These are phyloP conservation scores for Colletotrichum incanum DNA, from an alignment of 2,329 filamentous ascomycete genomes.

Conservation along the genomic window DNA sequence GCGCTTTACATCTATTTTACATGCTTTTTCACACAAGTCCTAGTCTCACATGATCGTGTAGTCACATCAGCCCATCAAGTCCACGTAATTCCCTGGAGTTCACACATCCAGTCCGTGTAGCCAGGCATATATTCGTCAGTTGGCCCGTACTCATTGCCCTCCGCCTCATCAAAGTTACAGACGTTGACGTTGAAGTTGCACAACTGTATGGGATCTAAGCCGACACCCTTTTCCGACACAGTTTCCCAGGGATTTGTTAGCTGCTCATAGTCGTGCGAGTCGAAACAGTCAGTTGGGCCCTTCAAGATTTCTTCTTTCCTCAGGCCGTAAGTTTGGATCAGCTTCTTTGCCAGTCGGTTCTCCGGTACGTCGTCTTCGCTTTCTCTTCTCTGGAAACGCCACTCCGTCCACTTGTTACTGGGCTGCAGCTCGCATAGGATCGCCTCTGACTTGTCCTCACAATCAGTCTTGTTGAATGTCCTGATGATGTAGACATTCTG, in stretches of 20 bases:
- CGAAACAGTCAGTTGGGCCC: slow-evolving; percentile 9
- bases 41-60: too few relatives aligned
- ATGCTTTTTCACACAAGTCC: too few relatives aligned
- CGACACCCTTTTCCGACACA: too few relatives aligned
- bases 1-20: too few relatives aligned
- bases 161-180: slow-evolving; percentile 7
- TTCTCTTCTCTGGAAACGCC: neutral
- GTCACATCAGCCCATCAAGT: too few relatives aligned
- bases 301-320: slow-evolving; percentile 16
- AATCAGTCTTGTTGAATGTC: slow-evolving; percentile 1
- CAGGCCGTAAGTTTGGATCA: slow-evolving; percentile 1
- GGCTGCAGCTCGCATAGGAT: slow-evolving; percentile 1
- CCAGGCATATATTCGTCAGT: too few relatives aligned
- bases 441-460: neutral
- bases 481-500: slow-evolving; percentile 22
- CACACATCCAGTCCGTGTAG: too few relatives aligned
- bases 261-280: slow-evolving; percentile 16
- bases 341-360: neutral
- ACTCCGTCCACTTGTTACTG: slow-evolving; percentile 9
- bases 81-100: too few relatives aligned
- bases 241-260: slow-evolving; percentile 15
- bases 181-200: slow-evolving; percentile 22
- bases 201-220: neutral
- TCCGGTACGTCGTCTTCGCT: neutral
- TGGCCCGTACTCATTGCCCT: too few relatives aligned